A percentile compares a stretch with the other conserved stretches of the same genome.
Evolutionary conservation across 768 basidiomycete species (phyloP).

Genomic region (Phlebiopsis flavidoalba): DNA sequence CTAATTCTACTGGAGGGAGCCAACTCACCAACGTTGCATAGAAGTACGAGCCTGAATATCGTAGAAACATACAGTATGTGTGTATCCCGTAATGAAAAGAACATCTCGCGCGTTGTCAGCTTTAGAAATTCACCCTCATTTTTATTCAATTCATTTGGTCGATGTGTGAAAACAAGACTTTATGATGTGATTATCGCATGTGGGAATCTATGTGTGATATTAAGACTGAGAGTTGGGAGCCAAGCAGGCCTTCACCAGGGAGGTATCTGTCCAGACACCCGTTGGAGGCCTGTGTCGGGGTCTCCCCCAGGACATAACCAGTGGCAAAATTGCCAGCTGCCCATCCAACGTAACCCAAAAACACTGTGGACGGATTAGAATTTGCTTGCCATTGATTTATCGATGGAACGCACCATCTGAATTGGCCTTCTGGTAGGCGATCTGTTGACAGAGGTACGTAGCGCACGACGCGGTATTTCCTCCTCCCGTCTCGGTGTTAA

Average conservation of each 20-base stretch:
- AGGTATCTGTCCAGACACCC: slow-evolving; percentile 36
- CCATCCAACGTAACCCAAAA: slow-evolving; percentile 57
- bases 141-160: no score
- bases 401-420: slow-evolving; percentile 35
- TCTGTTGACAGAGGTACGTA: slow-evolving; percentile 39
- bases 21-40: no score
- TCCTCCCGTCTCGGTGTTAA: slow-evolving; percentile 60
- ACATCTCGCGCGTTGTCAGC: no score
- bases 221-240: slow-evolving; percentile 1
- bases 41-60: no score
- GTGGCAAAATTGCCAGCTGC: slow-evolving; percentile 46
- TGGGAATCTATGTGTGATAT: background rate
- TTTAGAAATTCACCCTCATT: no score
- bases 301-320: slow-evolving; percentile 29
- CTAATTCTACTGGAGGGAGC: no score
- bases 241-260: slow-evolving; percentile 25
- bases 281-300: slow-evolving; percentile 22
- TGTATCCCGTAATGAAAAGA: no score
- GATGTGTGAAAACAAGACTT: no score
- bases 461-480: slow-evolving; percentile 46
- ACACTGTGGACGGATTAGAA: slow-evolving; percentile 24
- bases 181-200: no score
- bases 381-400: background rate
- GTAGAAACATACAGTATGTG: no score
- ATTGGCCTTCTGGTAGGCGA: slow-evolving; percentile 41